A percentile compares a stretch with the other conserved stretches of the same genome.
Evolutionary conservation across 2,329 filamentous ascomycete genomes (phyloP).

Genomic region (Aspergillus melleus): DNA sequence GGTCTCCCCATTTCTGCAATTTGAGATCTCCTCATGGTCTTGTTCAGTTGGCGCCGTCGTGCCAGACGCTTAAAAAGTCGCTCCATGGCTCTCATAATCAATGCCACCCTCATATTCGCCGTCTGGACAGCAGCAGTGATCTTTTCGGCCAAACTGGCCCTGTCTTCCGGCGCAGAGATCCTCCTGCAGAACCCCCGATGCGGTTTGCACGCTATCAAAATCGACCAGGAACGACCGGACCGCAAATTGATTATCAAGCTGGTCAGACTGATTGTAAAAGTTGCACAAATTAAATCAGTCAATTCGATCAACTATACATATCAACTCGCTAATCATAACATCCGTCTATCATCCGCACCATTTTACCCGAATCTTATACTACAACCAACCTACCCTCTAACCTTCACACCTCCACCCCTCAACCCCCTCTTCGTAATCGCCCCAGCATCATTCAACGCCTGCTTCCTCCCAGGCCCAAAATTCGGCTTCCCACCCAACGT

Average conservation of each 20-base stretch:
- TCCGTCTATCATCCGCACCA: too few species aligned
- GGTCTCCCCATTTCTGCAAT: neutral
- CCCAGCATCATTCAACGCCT: neutral
- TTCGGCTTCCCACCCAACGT: constrained; percentile 65
- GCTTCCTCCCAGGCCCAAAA: constrained; percentile 50
- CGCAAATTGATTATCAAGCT: neutral
- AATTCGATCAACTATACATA: too few species aligned
- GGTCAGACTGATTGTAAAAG: neutral
- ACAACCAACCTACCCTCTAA: too few species aligned
- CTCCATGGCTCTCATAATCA: neutral
- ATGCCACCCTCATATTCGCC: neutral
- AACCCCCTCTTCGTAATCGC: neutral
- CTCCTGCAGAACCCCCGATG: neutral
- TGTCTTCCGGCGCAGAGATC: neutral
- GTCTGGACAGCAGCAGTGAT: neutral
- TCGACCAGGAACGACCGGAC: neutral
- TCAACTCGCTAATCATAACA: too few species aligned
- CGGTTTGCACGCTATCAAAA: neutral
- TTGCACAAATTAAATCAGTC: too few species aligned
- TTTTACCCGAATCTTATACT: too few species aligned
- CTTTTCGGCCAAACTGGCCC: neutral
- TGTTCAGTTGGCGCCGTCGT: neutral
- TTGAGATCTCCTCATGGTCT: neutral
- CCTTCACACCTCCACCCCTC: too few species aligned
- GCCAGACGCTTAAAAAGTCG: neutral